These are phyloP conservation scores for Agaricales sp. DNA, from an alignment of 1,284 basidiomycete genomes.

Conservation along the genomic window DNA sequence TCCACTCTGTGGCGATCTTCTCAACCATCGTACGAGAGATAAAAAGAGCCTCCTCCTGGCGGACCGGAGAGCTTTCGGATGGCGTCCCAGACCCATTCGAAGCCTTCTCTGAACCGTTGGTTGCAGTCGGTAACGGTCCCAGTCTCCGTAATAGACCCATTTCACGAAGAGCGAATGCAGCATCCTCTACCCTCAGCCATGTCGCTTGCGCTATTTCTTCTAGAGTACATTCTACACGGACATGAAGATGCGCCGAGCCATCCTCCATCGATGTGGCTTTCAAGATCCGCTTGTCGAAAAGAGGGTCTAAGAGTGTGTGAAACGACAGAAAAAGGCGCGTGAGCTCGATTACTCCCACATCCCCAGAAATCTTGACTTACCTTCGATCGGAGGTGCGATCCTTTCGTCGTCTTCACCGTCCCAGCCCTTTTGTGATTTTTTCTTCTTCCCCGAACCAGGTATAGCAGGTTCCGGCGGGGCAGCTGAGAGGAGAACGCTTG, in stretches of 20 bases:
- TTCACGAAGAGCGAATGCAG: conserved; percentile 81
- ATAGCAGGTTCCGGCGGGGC: conserved; percentile 40
- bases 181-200: conserved; percentile 77
- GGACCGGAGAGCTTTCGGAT: not conserved
- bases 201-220: conserved; percentile 70
- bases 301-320: conserved; percentile 14
- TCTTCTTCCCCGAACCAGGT: conserved; percentile 30
- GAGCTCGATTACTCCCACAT: no score
- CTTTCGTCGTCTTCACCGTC: conserved; percentile 41
- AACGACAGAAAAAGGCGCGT: not conserved
- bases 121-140: conserved; percentile 1
- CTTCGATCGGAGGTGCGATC: conserved; percentile 20
- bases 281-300: conserved; percentile 36
- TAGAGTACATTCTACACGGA: conserved; percentile 56
- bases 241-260: conserved; percentile 57
- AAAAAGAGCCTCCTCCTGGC: not conserved
- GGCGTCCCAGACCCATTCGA: not conserved
- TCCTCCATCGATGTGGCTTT: conserved; percentile 48
- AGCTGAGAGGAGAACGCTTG: conserved; percentile 49
- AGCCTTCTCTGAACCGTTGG: not conserved
- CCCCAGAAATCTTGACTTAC: conserved; percentile 17
- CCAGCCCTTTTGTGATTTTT: conserved; percentile 54
- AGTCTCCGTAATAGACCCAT: conserved; percentile 62
- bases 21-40: not conserved
- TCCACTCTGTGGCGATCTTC: not conserved